Evolutionary conservation across 768 basidiomycete species (phyloP).

Genomic region (Crepidotus variabilis): DNA sequence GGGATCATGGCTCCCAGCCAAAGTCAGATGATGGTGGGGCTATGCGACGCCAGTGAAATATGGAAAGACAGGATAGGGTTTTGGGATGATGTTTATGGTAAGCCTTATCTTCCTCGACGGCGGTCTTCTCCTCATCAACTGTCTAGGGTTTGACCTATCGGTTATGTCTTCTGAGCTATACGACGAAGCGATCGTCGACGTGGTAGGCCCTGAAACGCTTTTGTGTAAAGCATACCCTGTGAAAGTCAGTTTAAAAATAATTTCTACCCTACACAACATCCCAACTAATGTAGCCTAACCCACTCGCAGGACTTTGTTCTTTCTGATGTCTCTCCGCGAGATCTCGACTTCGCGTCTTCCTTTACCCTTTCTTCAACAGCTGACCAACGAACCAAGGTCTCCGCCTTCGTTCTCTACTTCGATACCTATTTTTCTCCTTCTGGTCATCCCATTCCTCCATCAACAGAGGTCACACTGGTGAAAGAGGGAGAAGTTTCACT

Average conservation of each 20-base stretch:
- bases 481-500: constrained; percentile 57
- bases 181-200: constrained; percentile 81
- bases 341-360: constrained; percentile 75
- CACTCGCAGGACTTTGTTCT: constrained; percentile 69
- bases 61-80: constrained; percentile 81
- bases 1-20: constrained; percentile 93
- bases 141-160: constrained; percentile 80
- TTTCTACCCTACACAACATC: background rate
- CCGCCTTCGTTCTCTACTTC: constrained; percentile 87
- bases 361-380: constrained; percentile 74
- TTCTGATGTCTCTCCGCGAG: constrained; percentile 54
- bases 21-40: constrained; percentile 77
- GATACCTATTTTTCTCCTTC: constrained; percentile 84
- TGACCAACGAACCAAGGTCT: constrained; percentile 59
- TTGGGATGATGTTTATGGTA: constrained; percentile 92
- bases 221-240: constrained; percentile 60
- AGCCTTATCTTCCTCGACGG: constrained; percentile 12
- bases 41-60: constrained; percentile 74
- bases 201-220: constrained; percentile 62
- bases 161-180: constrained; percentile 75
- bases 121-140: background rate
- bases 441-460: constrained; percentile 49
- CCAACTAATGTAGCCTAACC: background rate
- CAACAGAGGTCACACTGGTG: constrained; percentile 49
- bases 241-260: constrained; percentile 49